Evolutionary conservation across 2,329 filamentous ascomycete species (phyloP), one percentile per base, ranked within the genome.

Genomic region (Corinectria fuckeliana): DNA sequence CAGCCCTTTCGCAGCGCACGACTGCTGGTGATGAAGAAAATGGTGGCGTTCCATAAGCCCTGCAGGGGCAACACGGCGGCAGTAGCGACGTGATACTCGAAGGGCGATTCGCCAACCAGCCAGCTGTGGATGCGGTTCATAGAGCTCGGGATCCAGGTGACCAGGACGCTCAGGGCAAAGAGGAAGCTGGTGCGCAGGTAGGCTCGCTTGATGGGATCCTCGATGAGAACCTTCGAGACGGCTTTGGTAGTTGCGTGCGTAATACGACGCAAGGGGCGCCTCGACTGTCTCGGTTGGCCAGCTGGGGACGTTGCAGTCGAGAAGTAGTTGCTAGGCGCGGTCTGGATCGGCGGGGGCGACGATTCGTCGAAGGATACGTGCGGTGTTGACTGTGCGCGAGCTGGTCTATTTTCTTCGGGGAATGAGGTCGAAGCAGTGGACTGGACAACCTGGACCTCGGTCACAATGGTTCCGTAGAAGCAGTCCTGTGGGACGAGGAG

Each of bases 41-140:
- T 91, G 51, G 91, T 77, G 26, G 87, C 85, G 71, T 94, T 94
- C 90, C 91, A 93, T 28, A 92, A 84, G 1, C 91, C 91, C 73
- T 94, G 91, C 1, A 92, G 79, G 0, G 91, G 91, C 4, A 94
- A 80, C 0, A 93, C 91, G 2, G 91, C 81, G 2, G 89, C 88
- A 6, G 88, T 88, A 1, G 86, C 84, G 50, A 92, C 82, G 71
- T 91, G 89, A 50, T 92, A 84, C 10, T 82, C 83, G 71, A 87
- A 93, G 58, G 81, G 83, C 26, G 82, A 80, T 8, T 77, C 67
- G 11, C 80, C 71, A 50, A 84, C 76, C 7, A 87, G 75, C 63
- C 92, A 82, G 62, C 86, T 84, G 75, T 92, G 89, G 25, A 93
- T 85, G 26, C 91, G 83, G 74, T 94, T 94, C 71, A 91, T 82